A percentile compares a stretch with the other conserved stretches of the same genome.
Conservation (phyloP, 2,329 filamentous ascomycete genomes). For the Phoma sp. region DNA sequence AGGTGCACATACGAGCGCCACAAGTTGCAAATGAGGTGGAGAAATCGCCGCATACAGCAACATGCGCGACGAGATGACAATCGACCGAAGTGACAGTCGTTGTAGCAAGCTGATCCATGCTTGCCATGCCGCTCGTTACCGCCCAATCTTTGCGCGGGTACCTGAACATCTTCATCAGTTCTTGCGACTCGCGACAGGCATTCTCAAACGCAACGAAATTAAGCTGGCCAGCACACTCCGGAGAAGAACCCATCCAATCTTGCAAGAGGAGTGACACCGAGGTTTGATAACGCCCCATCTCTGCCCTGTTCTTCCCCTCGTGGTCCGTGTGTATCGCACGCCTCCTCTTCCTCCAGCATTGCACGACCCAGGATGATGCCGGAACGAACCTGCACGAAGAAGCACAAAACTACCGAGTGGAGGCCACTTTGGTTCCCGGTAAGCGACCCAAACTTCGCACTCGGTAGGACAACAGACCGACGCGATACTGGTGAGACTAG, state of each 20-base stretch:
- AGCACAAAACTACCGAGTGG: slow-evolving; percentile 11
- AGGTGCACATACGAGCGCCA: not conserved
- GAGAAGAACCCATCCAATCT: slow-evolving; percentile 4
- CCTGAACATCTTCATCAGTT: slow-evolving; percentile 14
- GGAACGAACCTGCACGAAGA: not conserved
- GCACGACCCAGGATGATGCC: slow-evolving; percentile 21
- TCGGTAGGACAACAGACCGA: slow-evolving; percentile 2
- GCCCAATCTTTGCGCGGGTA: slow-evolving; percentile 15
- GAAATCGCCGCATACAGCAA: slow-evolving; percentile 10
- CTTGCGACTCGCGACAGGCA: slow-evolving; percentile 7
- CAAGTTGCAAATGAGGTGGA: not conserved
- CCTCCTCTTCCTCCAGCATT: slow-evolving; percentile 17
- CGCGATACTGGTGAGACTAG: slow-evolving; percentile 6
- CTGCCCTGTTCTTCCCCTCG: slow-evolving; percentile 10
- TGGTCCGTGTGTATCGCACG: slow-evolving; percentile 10
- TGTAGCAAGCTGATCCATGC: slow-evolving; percentile 15
- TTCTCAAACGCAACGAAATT: slow-evolving; percentile 8
- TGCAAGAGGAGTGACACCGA: not conserved
- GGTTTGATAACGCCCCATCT: not conserved
- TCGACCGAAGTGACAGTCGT: slow-evolving; percentile 6
- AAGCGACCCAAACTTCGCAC: slow-evolving; percentile 22
- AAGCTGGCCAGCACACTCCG: not conserved
- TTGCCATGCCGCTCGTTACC: slow-evolving; percentile 11
- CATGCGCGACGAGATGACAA: slow-evolving; percentile 13
- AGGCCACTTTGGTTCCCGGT: slow-evolving; percentile 20